A percentile compares a stretch with the other conserved stretches of the same genome.
phyloP scores from a whole-genome alignment of 345 rosid genomes.

The Dovyalis caffra region DNA sequence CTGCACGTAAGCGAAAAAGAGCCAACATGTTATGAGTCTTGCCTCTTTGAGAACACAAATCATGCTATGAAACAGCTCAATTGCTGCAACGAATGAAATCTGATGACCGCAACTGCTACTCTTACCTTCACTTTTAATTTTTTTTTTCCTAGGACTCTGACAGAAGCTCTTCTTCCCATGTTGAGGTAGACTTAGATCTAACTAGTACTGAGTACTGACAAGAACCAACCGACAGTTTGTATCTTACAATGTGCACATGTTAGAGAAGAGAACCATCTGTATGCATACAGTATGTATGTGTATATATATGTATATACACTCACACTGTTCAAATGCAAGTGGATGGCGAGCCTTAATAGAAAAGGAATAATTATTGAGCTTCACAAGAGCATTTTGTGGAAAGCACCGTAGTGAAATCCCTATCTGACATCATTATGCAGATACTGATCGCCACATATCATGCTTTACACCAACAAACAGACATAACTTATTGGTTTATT shows the following conservation, averaged over 20 bases:
- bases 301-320: no score
- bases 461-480: neutral
- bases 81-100: neutral
- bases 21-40: neutral
- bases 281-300: neutral
- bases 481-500: neutral
- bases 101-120: neutral
- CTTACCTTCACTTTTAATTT: neutral
- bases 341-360: neutral
- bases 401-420: neutral
- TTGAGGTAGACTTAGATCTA: neutral
- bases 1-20: neutral
- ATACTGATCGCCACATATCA: conserved; percentile 20
- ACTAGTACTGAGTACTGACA: neutral
- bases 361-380: neutral
- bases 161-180: neutral
- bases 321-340: neutral
- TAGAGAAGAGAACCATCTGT: neutral
- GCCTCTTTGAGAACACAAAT: neutral
- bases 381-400: neutral
- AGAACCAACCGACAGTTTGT: neutral
- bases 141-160: neutral
- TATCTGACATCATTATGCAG: neutral
- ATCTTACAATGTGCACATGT: neutral
- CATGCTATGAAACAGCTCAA: neutral